Conservation (phyloP, 2,329 filamentous ascomycete species). For the Stachybotrys chlorohalonatus region DNA sequence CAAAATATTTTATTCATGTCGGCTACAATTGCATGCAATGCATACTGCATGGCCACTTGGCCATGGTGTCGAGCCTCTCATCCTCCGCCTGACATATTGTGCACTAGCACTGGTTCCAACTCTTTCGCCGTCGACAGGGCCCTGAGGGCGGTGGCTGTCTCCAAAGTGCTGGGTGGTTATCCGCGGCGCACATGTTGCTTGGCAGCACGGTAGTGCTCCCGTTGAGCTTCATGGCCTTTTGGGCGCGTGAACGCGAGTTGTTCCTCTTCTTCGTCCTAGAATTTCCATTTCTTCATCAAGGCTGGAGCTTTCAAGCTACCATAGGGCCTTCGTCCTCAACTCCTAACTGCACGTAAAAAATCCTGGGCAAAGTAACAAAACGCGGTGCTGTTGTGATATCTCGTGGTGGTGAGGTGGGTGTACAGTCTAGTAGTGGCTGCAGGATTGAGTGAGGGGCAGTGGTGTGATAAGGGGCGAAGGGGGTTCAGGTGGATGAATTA, state of each 20-base stretch:
- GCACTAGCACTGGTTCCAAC: conserved; percentile 14
- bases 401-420: conserved; percentile 13
- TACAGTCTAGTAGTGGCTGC: conserved; percentile 12
- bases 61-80: conserved; percentile 6
- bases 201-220: background rate
- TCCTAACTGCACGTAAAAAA: conserved; percentile 22
- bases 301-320: conserved; percentile 60
- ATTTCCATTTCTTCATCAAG: conserved; percentile 21
- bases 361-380: conserved; percentile 27
- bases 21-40: background rate
- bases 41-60: conserved; percentile 15
- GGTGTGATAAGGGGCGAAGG: background rate
- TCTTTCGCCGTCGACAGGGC: background rate
- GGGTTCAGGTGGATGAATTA: background rate
- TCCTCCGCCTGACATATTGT: conserved; percentile 6
- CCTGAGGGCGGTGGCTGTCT: background rate
- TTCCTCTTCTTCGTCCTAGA: background rate
- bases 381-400: conserved; percentile 21
- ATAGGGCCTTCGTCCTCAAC: conserved; percentile 35
- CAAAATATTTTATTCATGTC: background rate
- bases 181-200: no score
- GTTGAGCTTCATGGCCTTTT: background rate
- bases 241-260: background rate
- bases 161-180: background rate
- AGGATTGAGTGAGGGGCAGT: conserved; percentile 5